phyloP scores from a whole-genome alignment of 2,329 filamentous ascomycete species.

The Fusarium sambucinum region DNA sequence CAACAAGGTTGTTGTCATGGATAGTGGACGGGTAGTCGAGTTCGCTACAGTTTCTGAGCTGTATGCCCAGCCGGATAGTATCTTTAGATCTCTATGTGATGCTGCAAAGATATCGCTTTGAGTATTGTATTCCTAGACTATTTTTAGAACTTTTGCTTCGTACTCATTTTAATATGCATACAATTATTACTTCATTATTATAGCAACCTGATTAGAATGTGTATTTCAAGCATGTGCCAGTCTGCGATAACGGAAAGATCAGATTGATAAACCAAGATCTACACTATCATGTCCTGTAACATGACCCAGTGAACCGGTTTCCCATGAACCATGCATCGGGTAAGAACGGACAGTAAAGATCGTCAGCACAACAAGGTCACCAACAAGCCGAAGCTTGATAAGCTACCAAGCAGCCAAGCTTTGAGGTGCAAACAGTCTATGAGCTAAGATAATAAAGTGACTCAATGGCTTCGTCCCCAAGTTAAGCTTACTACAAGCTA shows the following conservation, averaged over 20 bases:
- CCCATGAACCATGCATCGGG: neutral
- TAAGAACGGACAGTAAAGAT: neutral
- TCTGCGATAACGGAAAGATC: conserved; percentile 6
- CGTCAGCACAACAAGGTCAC: neutral
- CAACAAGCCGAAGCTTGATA: neutral
- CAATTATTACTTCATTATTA: neutral
- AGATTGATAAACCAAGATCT: conserved; percentile 1
- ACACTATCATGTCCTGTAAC: neutral
- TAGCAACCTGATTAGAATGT: neutral
- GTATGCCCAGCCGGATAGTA: conserved; percentile 2
- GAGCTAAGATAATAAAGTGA: no score
- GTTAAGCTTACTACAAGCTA: neutral
- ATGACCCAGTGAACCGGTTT: neutral
- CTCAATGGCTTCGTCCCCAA: neutral
- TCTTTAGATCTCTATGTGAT: conserved; percentile 30
- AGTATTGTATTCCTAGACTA: neutral
- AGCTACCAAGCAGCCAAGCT: no score
- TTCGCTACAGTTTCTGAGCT: conserved; percentile 23
- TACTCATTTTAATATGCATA: neutral
- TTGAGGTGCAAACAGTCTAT: no score
- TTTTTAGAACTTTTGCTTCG: neutral
- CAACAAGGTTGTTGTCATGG: conserved; percentile 37
- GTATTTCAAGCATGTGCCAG: neutral
- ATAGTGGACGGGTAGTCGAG: conserved; percentile 32
- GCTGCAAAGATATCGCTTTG: conserved; percentile 19